Conservation (phyloP, 768 basidiomycete species). For the Mycena maculata region DNA sequence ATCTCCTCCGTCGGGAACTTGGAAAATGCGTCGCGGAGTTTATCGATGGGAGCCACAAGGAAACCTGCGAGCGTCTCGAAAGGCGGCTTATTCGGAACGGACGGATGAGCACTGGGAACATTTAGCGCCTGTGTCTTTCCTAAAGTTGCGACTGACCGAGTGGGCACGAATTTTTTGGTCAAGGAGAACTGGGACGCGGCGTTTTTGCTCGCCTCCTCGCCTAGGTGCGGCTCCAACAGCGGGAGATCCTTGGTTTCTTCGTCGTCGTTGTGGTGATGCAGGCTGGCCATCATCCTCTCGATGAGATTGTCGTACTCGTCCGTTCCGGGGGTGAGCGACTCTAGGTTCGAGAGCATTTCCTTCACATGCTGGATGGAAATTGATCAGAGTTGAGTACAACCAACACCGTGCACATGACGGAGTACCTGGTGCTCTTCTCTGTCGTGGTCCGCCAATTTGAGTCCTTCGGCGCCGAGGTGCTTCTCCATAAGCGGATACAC, state of each 20-base stretch:
- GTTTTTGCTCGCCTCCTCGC: slow-evolving; percentile 53
- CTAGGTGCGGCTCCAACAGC: slow-evolving; percentile 60
- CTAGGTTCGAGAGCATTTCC: slow-evolving; percentile 58
- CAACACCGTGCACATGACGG: no score
- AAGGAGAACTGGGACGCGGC: slow-evolving; percentile 61
- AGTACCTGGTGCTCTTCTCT: slow-evolving; percentile 68
- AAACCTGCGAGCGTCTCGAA: slow-evolving; percentile 70
- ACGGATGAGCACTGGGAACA: slow-evolving; percentile 58
- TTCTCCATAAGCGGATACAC: slow-evolving; percentile 73
- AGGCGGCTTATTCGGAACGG: slow-evolving; percentile 67
- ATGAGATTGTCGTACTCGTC: slow-evolving; percentile 56
- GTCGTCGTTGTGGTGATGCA: slow-evolving; percentile 65
- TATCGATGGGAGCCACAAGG: slow-evolving; percentile 67
- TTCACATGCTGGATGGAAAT: slow-evolving; percentile 44
- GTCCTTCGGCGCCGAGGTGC: slow-evolving; percentile 63
- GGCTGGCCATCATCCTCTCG: slow-evolving; percentile 57
- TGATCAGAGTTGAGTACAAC: not conserved
- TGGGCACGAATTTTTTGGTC: slow-evolving; percentile 74
- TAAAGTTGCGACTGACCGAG: slow-evolving; percentile 53
- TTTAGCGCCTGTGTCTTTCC: slow-evolving; percentile 2
- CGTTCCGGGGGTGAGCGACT: slow-evolving; percentile 56
- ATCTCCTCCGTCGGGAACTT: slow-evolving; percentile 67
- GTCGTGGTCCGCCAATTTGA: slow-evolving; percentile 64
- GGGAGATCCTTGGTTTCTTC: slow-evolving; percentile 72
- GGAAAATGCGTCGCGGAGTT: slow-evolving; percentile 66